Conservation (phyloP, 129 eudicot genomes). For the Logfia minima region DNA sequence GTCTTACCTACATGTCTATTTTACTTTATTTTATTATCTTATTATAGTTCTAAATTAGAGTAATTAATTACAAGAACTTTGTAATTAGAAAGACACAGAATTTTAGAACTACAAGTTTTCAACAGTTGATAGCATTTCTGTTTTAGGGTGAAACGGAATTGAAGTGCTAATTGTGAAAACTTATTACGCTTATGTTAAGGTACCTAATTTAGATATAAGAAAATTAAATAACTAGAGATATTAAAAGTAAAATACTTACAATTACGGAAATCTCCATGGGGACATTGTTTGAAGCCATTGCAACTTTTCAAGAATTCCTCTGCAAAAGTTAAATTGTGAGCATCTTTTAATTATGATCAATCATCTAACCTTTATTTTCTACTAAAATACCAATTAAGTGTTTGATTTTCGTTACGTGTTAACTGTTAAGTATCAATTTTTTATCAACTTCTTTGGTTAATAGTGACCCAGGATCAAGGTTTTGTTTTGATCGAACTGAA, state of each 20-base stretch:
- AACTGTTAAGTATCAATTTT: too few relatives aligned
- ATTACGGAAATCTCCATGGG: slow-evolving; percentile 45
- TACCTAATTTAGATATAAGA: not conserved
- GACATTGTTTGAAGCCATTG: slow-evolving; percentile 49
- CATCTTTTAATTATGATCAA: not conserved
- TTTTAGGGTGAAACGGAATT: not conserved
- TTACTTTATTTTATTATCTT: too few relatives aligned
- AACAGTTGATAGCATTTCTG: not conserved
- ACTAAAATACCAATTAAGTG: not conserved
- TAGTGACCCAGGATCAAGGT: too few relatives aligned
- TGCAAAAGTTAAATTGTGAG: slow-evolving; percentile 30
- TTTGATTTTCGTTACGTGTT: too few relatives aligned
- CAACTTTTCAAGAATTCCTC: slow-evolving; percentile 41
- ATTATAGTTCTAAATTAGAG: not conserved
- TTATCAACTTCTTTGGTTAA: too few relatives aligned
- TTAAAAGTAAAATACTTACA: slow-evolving; percentile 31
- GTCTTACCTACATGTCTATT: too few relatives aligned
- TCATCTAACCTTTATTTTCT: not conserved
- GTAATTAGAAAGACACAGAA: not conserved
- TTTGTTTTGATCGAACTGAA: too few relatives aligned
- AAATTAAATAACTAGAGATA: not conserved
- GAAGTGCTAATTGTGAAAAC: not conserved
- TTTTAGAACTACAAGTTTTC: not conserved
- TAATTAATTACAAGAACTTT: not conserved
- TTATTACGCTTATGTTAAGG: not conserved